Conservation (phyloP, 2,329 filamentous ascomycete genomes). For the Hymenoscyphus fructigenus region DNA sequence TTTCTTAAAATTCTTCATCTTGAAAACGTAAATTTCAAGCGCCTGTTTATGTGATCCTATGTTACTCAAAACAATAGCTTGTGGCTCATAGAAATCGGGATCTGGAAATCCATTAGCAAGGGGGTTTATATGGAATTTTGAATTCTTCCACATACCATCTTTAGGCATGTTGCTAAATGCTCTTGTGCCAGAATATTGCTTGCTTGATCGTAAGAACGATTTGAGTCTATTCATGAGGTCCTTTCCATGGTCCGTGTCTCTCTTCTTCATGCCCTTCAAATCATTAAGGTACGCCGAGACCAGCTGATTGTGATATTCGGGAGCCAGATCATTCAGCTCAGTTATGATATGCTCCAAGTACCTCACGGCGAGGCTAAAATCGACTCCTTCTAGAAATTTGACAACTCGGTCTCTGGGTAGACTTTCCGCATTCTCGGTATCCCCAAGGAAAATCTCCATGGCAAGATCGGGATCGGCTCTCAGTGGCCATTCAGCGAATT, state of each 20-base stretch:
- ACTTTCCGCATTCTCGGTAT: constrained; percentile 92
- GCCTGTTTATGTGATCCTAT: constrained; percentile 96
- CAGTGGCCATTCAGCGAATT: constrained; percentile 89
- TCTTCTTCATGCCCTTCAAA: constrained; percentile 39
- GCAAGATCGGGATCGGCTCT: constrained; percentile 68
- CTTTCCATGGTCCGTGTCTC: constrained; percentile 51
- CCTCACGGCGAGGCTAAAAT: constrained; percentile 68
- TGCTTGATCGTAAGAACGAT: constrained; percentile 71
- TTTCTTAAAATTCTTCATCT: constrained; percentile 80
- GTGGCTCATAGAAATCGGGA: constrained; percentile 80
- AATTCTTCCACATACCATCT: constrained; percentile 58
- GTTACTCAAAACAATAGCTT: constrained; percentile 87
- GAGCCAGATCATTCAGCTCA: constrained; percentile 80
- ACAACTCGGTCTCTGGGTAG: constrained; percentile 76
- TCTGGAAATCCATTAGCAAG: constrained; percentile 50
- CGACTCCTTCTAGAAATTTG: constrained; percentile 68
- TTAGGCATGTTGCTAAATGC: constrained; percentile 76
- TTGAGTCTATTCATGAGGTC: constrained; percentile 67
- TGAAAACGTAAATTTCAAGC: constrained; percentile 96
- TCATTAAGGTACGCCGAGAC: constrained; percentile 68
- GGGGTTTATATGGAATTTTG: not conserved
- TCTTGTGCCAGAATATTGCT: constrained; percentile 75
- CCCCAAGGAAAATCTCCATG: constrained; percentile 91
- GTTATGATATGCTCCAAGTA: constrained; percentile 91
- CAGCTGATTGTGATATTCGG: constrained; percentile 83